Percentiles rank a stretch among this genome's conserved stretches.
Evolutionary conservation across 768 basidiomycete species (phyloP).

Genomic region (Kwoniella botswanensis): DNA sequence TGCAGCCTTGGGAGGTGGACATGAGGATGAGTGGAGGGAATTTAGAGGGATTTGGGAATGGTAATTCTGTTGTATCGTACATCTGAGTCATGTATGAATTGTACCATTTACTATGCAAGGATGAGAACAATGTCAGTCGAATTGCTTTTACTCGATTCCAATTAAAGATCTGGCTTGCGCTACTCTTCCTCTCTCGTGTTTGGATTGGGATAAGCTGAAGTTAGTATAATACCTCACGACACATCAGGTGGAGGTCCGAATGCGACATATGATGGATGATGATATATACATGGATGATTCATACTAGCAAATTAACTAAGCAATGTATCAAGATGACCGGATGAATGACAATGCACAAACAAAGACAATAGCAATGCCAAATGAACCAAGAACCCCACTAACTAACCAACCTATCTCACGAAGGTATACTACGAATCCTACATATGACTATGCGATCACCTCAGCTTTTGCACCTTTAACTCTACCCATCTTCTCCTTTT

Average conservation of each 20-base stretch:
- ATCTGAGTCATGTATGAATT: neutral
- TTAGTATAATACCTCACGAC: too few relatives aligned
- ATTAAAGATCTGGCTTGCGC: too few relatives aligned
- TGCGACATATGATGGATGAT: neutral
- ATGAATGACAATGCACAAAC: neutral
- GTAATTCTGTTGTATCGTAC: conserved; percentile 4
- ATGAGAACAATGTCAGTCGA: too few relatives aligned
- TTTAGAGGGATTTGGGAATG: conserved; percentile 30
- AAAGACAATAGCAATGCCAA: neutral
- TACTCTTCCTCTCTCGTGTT: too few relatives aligned
- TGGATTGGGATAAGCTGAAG: too few relatives aligned
- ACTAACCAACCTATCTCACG: neutral
- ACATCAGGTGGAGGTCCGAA: too few relatives aligned
- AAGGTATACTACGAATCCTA: neutral
- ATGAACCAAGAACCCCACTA: neutral
- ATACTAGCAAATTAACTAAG: neutral
- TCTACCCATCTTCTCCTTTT: conserved; percentile 16
- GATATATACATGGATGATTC: neutral
- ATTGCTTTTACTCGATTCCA: too few relatives aligned
- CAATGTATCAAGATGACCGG: neutral
- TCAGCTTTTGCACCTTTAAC: conserved; percentile 10
- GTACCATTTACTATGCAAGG: neutral
- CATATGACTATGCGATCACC: conserved; percentile 5
- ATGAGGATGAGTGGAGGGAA: conserved; percentile 25
- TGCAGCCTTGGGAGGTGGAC: neutral